Evolutionary conservation across 495 filamentous ascomycete genomes (phyloP).

Genomic region (Penicillium riverlandense): DNA sequence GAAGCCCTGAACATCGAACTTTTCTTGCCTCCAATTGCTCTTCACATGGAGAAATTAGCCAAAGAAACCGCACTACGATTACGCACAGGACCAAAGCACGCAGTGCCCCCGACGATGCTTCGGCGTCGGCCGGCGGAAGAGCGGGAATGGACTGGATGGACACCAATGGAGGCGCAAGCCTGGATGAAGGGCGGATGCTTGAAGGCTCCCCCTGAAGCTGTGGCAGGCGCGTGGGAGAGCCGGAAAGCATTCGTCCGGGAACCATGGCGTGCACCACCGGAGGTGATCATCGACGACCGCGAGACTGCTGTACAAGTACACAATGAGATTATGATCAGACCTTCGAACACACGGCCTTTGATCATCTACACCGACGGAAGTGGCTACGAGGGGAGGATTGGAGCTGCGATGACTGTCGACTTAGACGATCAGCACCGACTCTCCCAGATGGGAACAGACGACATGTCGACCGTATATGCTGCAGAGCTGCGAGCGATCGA

Average conservation of each 20-base stretch:
- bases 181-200: slow-evolving; percentile 2
- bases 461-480: neutral
- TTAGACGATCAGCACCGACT: no score
- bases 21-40: slow-evolving; percentile 2
- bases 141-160: slow-evolving; percentile 1
- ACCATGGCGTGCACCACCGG: slow-evolving; percentile 9
- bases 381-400: slow-evolving; percentile 5
- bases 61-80: slow-evolving; percentile 3
- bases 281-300: slow-evolving; percentile 8
- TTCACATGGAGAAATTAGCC: slow-evolving; percentile 1
- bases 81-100: slow-evolving; percentile 1
- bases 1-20: slow-evolving; percentile 7
- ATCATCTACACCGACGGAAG: slow-evolving; percentile 10
- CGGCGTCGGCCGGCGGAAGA: neutral
- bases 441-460: slow-evolving; percentile 3
- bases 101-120: neutral
- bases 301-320: no score
- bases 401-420: no score
- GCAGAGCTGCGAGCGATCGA: neutral
- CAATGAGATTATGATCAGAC: no score
- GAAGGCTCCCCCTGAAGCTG: neutral
- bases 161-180: slow-evolving; percentile 7
- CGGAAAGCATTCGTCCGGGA: slow-evolving; percentile 8
- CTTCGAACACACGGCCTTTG: no score
- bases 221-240: slow-evolving; percentile 8